Evolutionary conservation across 2,329 filamentous ascomycete genomes (phyloP), one percentile per base, ranked within the genome.

Genomic region (Claviceps pusilla): DNA sequence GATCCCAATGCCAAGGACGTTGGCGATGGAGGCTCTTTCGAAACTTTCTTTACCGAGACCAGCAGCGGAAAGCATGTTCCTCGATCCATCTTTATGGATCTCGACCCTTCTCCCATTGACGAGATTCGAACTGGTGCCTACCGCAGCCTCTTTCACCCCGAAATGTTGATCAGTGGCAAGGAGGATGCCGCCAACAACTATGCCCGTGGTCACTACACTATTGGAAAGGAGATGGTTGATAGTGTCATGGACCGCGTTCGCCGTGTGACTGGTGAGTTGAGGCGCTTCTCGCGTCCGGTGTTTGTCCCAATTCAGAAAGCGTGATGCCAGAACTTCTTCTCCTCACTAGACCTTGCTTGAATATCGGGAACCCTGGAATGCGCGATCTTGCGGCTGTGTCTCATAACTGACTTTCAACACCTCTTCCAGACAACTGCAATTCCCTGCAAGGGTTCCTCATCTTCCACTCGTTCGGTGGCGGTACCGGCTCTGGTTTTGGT

Each of bases 161-260:
- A 86, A 74, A 75, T 83, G 62, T 70, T 86, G 65, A 80, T 86
- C 66, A 86, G 79, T 69, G 83, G 83, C 71, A 86, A 86, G 76
- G 83, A 86, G 69, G 83, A 86, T 77, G 83, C 83, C 56, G 82
- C 83, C 72, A 86, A 86, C 74, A 87, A 87, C 76, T 87, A 86
- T 65, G 83, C 83, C 61, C 83, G 83, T 73, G 83, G 83, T 55
- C 83, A 87, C 73, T 86, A 87, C 72, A 86, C 83, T 62, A 82
- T 86, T 62, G 83, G 83, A 72, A 86, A 86, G 76, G 83, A 86
- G 74, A 82, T 85, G 79, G 79, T 85, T 54, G 83, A 86, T 67
- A 77, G 71, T 62, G 83, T 86, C 64, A 79, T 86, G 64, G 82
- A 86, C 64, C 79, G 79, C 62, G 79, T 86, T 61, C 82, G 83